Conservation (phyloP, 2,329 filamentous ascomycete species). For the Xylogone sp. region DNA sequence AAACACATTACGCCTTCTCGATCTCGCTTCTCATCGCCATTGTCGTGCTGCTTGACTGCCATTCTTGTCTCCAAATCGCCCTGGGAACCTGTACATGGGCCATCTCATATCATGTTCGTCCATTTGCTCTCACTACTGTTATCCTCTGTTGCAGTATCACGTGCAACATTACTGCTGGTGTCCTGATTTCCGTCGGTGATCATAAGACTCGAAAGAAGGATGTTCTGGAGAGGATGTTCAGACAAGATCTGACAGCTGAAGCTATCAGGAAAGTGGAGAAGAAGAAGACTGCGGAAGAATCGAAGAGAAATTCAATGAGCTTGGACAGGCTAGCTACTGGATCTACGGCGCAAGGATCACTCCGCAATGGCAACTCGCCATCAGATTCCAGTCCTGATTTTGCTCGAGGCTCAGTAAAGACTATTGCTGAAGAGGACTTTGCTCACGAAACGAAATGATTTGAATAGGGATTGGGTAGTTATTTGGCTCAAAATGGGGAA, state of each 20-base stretch:
- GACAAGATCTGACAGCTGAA: slow-evolving; percentile 69
- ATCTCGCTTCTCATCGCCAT: slow-evolving; percentile 69
- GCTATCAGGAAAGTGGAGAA: slow-evolving; percentile 45
- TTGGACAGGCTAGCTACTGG: neutral
- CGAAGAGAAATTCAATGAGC: neutral
- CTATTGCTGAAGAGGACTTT: too few species aligned
- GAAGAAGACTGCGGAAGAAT: slow-evolving; percentile 23
- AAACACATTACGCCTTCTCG: slow-evolving; percentile 76
- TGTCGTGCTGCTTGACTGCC: slow-evolving; percentile 71
- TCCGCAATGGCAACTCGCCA: too few species aligned
- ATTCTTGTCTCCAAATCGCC: slow-evolving; percentile 75
- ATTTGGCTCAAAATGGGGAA: too few species aligned
- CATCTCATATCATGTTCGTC: slow-evolving; percentile 66
- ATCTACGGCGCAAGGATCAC: neutral
- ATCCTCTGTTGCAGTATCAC: slow-evolving; percentile 77
- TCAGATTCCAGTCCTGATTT: too few species aligned
- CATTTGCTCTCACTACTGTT: slow-evolving; percentile 70
- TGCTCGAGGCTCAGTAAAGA: too few species aligned
- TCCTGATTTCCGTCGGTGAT: slow-evolving; percentile 74
- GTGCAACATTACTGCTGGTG: slow-evolving; percentile 71
- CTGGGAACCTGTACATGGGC: slow-evolving; percentile 77
- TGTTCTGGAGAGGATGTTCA: slow-evolving; percentile 70
- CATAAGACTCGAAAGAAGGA: slow-evolving; percentile 78
- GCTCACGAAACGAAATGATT: too few species aligned
- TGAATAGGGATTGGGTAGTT: too few species aligned